Evolutionary conservation across 306 rosid genomes (phyloP).

Genomic region (Cucurbita pepo): DNA sequence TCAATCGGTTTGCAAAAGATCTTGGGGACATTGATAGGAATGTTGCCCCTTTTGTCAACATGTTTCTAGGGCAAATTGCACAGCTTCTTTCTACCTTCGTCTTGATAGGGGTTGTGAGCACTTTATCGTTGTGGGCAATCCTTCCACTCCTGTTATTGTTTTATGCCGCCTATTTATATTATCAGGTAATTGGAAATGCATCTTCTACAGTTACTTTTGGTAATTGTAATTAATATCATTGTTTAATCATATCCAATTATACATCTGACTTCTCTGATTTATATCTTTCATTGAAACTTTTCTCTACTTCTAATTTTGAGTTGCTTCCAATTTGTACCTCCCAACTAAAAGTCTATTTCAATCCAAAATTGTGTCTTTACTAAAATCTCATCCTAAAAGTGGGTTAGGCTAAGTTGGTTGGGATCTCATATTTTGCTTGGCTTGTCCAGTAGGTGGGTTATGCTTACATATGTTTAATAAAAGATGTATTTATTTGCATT

Average conservation of each 20-base stretch:
- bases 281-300: neutral
- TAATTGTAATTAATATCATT: neutral
- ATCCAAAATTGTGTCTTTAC: too few relatives aligned
- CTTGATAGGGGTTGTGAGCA: constrained; percentile 88
- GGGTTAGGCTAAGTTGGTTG: neutral
- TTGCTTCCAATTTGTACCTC: neutral
- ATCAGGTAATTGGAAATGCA: constrained; percentile 43
- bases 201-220: neutral
- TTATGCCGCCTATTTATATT: constrained; percentile 69
- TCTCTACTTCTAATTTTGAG: neutral
- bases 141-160: constrained; percentile 77
- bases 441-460: neutral
- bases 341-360: neutral
- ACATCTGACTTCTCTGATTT: neutral
- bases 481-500: neutral
- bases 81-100: constrained; percentile 75
- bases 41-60: constrained; percentile 58
- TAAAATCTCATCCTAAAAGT: neutral
- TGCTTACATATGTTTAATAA: too few relatives aligned
- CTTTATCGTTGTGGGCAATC: constrained; percentile 92
- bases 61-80: constrained; percentile 70
- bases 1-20: constrained; percentile 90
- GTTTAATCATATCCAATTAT: neutral
- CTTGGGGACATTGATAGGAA: constrained; percentile 84
- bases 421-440: neutral